Percentiles rank a stretch among this genome's conserved stretches.
Evolutionary conservation across 2,329 filamentous ascomycete genomes (phyloP).

Genomic region (Xylaria polymorpha): DNA sequence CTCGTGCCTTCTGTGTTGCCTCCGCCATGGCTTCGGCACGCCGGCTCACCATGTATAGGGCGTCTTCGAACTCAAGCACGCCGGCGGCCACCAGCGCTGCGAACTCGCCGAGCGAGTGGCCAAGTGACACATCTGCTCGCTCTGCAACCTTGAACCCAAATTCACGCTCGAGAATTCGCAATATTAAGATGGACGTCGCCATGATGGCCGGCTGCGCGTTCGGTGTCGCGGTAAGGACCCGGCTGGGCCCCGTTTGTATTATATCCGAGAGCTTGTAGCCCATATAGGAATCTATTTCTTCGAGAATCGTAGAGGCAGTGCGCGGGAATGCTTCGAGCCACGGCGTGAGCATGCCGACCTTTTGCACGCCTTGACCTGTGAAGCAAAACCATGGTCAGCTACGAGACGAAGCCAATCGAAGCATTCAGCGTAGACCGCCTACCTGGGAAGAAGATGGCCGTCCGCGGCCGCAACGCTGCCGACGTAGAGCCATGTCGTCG

Average conservation of each 20-base stretch:
- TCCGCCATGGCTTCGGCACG: slow-evolving; percentile 86
- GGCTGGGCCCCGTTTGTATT: slow-evolving; percentile 83
- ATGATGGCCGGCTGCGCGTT: slow-evolving; percentile 97
- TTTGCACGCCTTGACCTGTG: slow-evolving; percentile 86
- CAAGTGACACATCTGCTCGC: slow-evolving; percentile 83
- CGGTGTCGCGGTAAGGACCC: slow-evolving; percentile 80
- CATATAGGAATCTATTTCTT: slow-evolving; percentile 85
- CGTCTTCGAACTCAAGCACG: slow-evolving; percentile 81
- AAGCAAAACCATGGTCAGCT: slow-evolving; percentile 26
- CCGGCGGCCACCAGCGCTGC: slow-evolving; percentile 88
- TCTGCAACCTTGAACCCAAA: slow-evolving; percentile 80
- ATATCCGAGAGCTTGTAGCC: slow-evolving; percentile 79
- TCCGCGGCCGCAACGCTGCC: slow-evolving; percentile 56
- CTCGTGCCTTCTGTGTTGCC: slow-evolving; percentile 74
- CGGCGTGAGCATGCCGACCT: slow-evolving; percentile 85
- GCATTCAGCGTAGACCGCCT: slow-evolving; percentile 18
- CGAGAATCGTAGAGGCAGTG: slow-evolving; percentile 79
- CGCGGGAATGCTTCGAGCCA: slow-evolving; percentile 89
- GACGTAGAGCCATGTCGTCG: slow-evolving; percentile 51
- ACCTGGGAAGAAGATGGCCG: slow-evolving; percentile 72
- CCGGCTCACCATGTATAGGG: slow-evolving; percentile 78
- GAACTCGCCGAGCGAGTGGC: slow-evolving; percentile 94
- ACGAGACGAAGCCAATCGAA: slow-evolving; percentile 12
- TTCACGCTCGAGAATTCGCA: slow-evolving; percentile 86
- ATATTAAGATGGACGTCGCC: slow-evolving; percentile 90